These are phyloP conservation scores for Suhomyces emberorum DNA, from an alignment of 805 yeast species.

Conservation along the genomic window DNA sequence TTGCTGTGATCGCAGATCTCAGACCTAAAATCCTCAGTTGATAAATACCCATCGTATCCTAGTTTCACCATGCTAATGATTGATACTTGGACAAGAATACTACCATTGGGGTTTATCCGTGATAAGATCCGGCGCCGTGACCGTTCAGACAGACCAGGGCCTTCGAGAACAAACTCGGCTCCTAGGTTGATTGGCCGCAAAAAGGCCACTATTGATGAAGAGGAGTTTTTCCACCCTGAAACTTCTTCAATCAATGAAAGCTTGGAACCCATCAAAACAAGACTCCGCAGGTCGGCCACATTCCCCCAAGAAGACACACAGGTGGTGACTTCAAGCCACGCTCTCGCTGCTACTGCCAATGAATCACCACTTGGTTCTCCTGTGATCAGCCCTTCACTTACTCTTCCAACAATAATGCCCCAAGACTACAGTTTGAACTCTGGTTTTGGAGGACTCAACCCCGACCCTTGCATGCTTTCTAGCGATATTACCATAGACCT, in stretches of 20 bases:
- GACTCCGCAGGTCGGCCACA: not conserved
- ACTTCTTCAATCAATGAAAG: too few species aligned
- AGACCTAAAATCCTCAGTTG: too few species aligned
- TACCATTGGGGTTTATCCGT: slow-evolving; percentile 5
- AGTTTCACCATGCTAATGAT: slow-evolving; percentile 3
- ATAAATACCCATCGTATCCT: too few species aligned
- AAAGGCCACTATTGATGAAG: not conserved
- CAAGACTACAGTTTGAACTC: not conserved
- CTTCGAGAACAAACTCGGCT: not conserved
- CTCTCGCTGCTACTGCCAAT: not conserved
- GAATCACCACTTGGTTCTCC: not conserved
- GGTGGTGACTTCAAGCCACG: slow-evolving; percentile 6
- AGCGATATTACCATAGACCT: slow-evolving; percentile 8
- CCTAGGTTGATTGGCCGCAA: not conserved
- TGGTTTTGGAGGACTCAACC: not conserved
- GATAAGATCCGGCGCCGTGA: not conserved
- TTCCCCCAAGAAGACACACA: not conserved
- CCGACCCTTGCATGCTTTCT: not conserved
- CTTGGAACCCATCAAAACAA: not conserved
- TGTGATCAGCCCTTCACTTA: not conserved
- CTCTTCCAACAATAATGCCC: not conserved
- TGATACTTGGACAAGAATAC: slow-evolving; percentile 1
- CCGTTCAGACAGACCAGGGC: not conserved
- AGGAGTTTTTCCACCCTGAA: not conserved
- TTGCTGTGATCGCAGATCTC: too few species aligned